Evolutionary conservation across 2,329 filamentous ascomycete species (phyloP).

Genomic region (Pestalotiopsis sp.): DNA sequence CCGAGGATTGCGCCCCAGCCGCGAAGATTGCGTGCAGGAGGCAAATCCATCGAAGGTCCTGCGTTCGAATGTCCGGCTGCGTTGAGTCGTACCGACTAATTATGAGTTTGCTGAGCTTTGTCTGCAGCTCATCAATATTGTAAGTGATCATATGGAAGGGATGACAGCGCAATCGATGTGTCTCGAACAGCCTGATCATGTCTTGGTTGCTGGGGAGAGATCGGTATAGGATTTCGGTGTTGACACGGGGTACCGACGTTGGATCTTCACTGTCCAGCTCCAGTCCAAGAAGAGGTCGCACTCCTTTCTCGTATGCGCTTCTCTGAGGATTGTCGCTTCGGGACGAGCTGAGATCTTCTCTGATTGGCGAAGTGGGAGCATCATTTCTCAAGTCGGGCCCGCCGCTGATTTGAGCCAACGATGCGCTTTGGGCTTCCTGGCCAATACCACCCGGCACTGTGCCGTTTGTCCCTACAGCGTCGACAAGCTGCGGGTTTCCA

Average conservation of each 20-base stretch:
- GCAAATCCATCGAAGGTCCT: constrained; percentile 1
- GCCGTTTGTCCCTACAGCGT: accelerated
- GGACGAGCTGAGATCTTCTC: background rate
- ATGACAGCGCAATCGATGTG: background rate
- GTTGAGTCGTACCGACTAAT: background rate
- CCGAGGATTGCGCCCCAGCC: background rate
- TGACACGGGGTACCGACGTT: background rate
- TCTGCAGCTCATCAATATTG: background rate
- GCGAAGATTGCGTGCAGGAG: background rate
- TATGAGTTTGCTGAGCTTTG: background rate
- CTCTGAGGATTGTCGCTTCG: background rate
- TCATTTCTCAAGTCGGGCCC: too few relatives aligned
- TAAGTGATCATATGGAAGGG: constrained; percentile 5
- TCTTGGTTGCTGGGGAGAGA: background rate
- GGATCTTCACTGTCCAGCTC: background rate
- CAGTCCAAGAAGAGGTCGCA: background rate
- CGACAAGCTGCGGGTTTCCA: background rate
- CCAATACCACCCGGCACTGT: background rate
- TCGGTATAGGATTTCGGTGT: background rate
- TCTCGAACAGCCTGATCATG: constrained; percentile 3
- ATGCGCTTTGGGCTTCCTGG: background rate
- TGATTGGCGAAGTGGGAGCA: background rate
- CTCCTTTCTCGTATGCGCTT: background rate
- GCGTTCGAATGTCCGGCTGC: background rate
- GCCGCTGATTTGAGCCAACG: too few relatives aligned